phyloP scores from a whole-genome alignment of 2,329 filamentous ascomycete species.

The Magnaporthales sp. region DNA sequence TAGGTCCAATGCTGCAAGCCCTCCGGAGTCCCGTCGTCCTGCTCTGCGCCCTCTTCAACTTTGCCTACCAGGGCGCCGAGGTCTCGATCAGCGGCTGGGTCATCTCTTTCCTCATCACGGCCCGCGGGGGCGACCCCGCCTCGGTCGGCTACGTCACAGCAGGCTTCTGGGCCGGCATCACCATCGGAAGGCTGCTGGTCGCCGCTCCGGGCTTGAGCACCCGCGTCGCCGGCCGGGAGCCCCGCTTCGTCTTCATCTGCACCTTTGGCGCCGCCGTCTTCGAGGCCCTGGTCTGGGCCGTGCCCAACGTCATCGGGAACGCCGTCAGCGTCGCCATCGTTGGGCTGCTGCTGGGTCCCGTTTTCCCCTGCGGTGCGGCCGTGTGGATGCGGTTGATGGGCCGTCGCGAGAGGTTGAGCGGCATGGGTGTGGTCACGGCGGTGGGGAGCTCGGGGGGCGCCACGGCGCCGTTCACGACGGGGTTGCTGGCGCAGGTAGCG shows the following conservation, averaged over 20 bases:
- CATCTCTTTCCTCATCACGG: slow-evolving; percentile 72
- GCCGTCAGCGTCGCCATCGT: slow-evolving; percentile 61
- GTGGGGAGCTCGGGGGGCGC: slow-evolving; percentile 63
- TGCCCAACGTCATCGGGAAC: slow-evolving; percentile 66
- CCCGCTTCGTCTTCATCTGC: slow-evolving; percentile 55
- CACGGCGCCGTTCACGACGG: slow-evolving; percentile 57
- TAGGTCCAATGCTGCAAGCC: slow-evolving; percentile 63
- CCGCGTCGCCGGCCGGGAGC: slow-evolving; percentile 38
- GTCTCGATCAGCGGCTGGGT: slow-evolving; percentile 82
- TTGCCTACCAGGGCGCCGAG: slow-evolving; percentile 78
- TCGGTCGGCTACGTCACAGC: slow-evolving; percentile 74
- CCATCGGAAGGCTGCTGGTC: slow-evolving; percentile 64
- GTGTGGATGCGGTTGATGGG: slow-evolving; percentile 55
- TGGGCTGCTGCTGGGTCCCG: slow-evolving; percentile 66
- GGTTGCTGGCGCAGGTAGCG: slow-evolving; percentile 50
- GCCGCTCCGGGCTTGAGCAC: slow-evolving; percentile 48
- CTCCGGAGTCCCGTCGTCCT: slow-evolving; percentile 67
- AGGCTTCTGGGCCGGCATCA: slow-evolving; percentile 66
- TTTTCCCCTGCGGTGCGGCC: slow-evolving; percentile 66
- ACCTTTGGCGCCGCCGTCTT: slow-evolving; percentile 54
- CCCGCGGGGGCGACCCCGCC: slow-evolving; percentile 59
- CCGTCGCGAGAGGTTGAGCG: slow-evolving; percentile 49
- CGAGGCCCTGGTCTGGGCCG: slow-evolving; percentile 69
- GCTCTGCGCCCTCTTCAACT: slow-evolving; percentile 72
- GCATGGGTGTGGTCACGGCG: slow-evolving; percentile 59